These are phyloP conservation scores for Tympanopsis confertula DNA, from an alignment of 2,329 filamentous ascomycete genomes.

Conservation along the genomic window DNA sequence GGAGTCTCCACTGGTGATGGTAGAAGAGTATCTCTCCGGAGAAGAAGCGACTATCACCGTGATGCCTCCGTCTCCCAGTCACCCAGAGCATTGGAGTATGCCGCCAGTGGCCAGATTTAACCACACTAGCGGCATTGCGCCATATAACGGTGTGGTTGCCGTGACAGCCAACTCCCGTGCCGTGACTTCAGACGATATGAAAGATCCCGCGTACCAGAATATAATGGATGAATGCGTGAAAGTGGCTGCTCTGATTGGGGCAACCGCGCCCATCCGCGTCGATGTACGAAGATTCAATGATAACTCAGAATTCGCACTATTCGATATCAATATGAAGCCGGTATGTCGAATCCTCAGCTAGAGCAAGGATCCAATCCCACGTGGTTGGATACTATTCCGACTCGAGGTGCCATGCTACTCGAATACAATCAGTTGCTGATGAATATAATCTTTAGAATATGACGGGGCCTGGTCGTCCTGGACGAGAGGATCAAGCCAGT, in stretches of 20 bases:
- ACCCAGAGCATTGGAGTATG: constrained; percentile 19
- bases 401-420: no score
- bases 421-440: no score
- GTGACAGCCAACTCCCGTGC: constrained; percentile 32
- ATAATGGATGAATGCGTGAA: constrained; percentile 24
- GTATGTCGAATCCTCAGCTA: constrained; percentile 14
- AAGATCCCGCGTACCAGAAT: constrained; percentile 16
- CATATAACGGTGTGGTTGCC: constrained; percentile 31
- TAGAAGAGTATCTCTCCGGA: constrained; percentile 27
- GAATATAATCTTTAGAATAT: constrained; percentile 23
- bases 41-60: constrained; percentile 30
- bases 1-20: constrained; percentile 21
- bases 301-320: constrained; percentile 27
- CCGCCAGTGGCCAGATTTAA: constrained; percentile 28
- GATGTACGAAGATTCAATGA: constrained; percentile 27
- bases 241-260: constrained; percentile 22
- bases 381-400: no score
- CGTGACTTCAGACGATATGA: constrained; percentile 15
- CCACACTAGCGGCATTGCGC: constrained; percentile 26
- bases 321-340: constrained; percentile 40
- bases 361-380: no score
- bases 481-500: constrained; percentile 30
- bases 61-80: constrained; percentile 22
- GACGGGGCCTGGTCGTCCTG: constrained; percentile 29
- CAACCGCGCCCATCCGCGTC: constrained; percentile 31